Evolutionary conservation across 2,329 filamentous ascomycete genomes (phyloP), one percentile per base, ranked within the genome.

Genomic region (Epichloe uncinata): DNA sequence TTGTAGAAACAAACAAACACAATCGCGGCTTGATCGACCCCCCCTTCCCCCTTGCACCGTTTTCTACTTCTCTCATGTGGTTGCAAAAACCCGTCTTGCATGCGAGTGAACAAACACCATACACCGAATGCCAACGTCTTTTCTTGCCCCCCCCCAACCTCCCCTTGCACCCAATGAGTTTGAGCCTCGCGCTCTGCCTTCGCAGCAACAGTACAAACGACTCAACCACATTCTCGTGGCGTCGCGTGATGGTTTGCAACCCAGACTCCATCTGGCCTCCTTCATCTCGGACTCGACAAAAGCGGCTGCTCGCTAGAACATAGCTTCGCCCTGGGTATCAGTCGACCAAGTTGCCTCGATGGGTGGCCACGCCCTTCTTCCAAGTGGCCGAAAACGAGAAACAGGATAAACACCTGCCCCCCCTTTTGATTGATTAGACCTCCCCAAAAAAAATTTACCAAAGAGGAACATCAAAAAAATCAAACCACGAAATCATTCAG

Each of bases 291-390:
- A n/a, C 37, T 50, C 44, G 43, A 46, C 51, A 46, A 48, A 40
- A 42, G 43, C 48, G 42, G 42, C 34, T n/a, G 35, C 26, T 30
- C 40, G 36, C 22, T 3, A 40, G 26, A 40, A 18, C 48, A 45
- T 38, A 15, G 22, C 35, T 20, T 42, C 36, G 34, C 50, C 47
- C 44, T 52, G 54, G 54, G 54, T 55, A 55, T 55, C 52, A 52
- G 52, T 52, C 53, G 52, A 52, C 52, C 30, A 42, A 40, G 49
- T 36, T 34, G 40, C 36, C 42, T 22, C n/a, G 33, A 52, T 13
- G 42, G 22, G 34, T 36, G 36, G 30, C 34, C 34, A 38, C 40
- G 18, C 35, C 26, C 26, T 11, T 26, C 42, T 30, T 42, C 37
- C 11, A 12, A 42, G 36, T n/a, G 36, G 18, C 9, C 4, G 38